Base-by-base conservation (phyloP, 2,329 filamentous ascomycete species). In the Sporothrix mexicana region DNA sequence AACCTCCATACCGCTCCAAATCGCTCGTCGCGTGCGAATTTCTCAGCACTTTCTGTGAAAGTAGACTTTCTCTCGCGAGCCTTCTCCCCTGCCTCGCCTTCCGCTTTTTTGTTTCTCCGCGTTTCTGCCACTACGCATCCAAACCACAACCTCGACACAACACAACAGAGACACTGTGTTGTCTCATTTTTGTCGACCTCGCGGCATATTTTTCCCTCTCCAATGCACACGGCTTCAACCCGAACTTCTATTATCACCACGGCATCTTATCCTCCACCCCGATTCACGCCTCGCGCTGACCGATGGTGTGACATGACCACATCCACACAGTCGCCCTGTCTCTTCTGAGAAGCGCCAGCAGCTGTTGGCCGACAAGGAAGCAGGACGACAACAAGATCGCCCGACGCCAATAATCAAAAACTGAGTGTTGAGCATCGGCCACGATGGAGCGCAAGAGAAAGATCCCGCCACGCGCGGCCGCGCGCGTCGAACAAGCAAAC, bases 361-460 rank as follows among this genome's bases (percentile, higher is more conserved):
- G 36, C 10, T 15, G 41, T 67, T 53, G 20, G 47, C 70, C 49
- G 69, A 45, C 64, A 23, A 64, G 45, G n/a, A n/a, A 47, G 47
- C 30, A 36, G 51, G 25, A 61, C 20, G 23, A 61, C 47, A n/a
- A 55, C 55, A 12, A 51, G 43, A 51, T 36, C 36, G 23, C 49
- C 43, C 45, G 59, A 67, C 49, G 25, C 53, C 45, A 36, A 64
- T 13, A 49, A 30, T 2, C 23, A 6, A 15, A 3, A 30, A n/a
- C 12, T 12, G 41, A 51, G 12, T 41, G 9, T 43, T 57, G 73
- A 74, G 23, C 9, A 5, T 13, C 51, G 4, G 15, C 75, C 77
- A 66, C 72, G 66, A 91, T 91, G 88, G 89, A 91, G 82, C 87
- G 84, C 79, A 91, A 91, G 83, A 85, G 89, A 79, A 91, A 90